A percentile compares a stretch with the other conserved stretches of the same genome.
Conservation (phyloP, 768 basidiomycete species). For the Pisolithus marmoratus region DNA sequence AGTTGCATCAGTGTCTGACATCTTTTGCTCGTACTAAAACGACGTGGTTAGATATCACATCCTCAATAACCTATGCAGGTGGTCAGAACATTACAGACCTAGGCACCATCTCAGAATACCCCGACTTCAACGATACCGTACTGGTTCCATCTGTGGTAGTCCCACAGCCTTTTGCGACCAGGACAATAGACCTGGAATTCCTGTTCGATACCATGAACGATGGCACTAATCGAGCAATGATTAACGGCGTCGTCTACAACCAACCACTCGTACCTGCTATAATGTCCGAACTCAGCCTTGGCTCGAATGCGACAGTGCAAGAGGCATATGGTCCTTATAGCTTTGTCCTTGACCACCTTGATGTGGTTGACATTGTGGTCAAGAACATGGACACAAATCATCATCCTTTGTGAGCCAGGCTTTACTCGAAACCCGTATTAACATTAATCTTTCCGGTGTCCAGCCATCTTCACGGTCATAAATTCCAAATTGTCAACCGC, state of each 20-base stretch:
- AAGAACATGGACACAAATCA: slow-evolving; percentile 68
- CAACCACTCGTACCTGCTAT: slow-evolving; percentile 67
- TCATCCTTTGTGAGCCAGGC: slow-evolving; percentile 73
- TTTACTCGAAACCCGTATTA: background rate
- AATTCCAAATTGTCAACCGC: slow-evolving; percentile 74
- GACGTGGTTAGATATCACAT: slow-evolving; percentile 59
- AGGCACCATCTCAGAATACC: slow-evolving; percentile 51
- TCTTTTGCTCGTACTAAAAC: background rate
- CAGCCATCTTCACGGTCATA: slow-evolving; percentile 91
- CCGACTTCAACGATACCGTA: slow-evolving; percentile 57
- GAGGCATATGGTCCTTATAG: slow-evolving; percentile 76
- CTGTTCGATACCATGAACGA: slow-evolving; percentile 81
- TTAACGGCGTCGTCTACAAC: slow-evolving; percentile 68
- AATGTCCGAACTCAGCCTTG: slow-evolving; percentile 73
- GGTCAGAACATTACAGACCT: slow-evolving; percentile 47
- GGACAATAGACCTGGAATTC: slow-evolving; percentile 64
- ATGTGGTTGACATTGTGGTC: slow-evolving; percentile 73
- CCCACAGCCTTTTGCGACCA: slow-evolving; percentile 46
- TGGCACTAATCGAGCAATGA: slow-evolving; percentile 79
- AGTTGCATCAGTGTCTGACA: background rate
- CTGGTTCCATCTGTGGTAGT: slow-evolving; percentile 58
- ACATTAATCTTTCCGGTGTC: background rate
- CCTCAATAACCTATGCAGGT: slow-evolving; percentile 71
- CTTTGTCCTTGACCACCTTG: slow-evolving; percentile 68
- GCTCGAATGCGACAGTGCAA: slow-evolving; percentile 58